A percentile compares a stretch with the other conserved stretches of the same genome.
phyloP scores from a whole-genome alignment of 306 rosid species.

The Cicer cuneatum region DNA sequence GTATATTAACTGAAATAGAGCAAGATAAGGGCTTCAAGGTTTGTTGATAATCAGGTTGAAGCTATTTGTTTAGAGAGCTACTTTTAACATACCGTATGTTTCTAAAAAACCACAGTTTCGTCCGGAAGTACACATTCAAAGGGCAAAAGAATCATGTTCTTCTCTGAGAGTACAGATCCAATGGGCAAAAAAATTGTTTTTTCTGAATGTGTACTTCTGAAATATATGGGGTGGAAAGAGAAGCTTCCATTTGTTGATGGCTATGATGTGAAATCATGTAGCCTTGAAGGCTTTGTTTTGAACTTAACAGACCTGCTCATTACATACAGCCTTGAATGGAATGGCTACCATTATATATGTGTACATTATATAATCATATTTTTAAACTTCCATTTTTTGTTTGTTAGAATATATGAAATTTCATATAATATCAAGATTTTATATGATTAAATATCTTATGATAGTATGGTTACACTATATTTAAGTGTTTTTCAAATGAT shows the following conservation, averaged over 20 bases:
- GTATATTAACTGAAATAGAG: slow-evolving; percentile 25
- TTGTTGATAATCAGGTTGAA: slow-evolving; percentile 16
- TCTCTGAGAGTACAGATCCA: too few relatives aligned
- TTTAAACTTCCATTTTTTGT: background rate
- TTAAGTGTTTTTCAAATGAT: too few relatives aligned
- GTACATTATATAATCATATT: background rate
- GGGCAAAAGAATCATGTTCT: too few relatives aligned
- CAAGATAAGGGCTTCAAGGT: slow-evolving; percentile 33
- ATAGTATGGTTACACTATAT: too few relatives aligned
- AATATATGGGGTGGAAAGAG: too few relatives aligned
- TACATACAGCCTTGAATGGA: slow-evolving; percentile 19
- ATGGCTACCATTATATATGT: slow-evolving; percentile 5
- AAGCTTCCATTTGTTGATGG: slow-evolving; percentile 3
- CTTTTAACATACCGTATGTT: too few relatives aligned
- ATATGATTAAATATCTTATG: too few relatives aligned
- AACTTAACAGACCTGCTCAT: background rate
- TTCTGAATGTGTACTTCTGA: too few relatives aligned
- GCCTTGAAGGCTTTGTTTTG: slow-evolving; percentile 21
- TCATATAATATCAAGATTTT: background rate
- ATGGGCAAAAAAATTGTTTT: too few relatives aligned
- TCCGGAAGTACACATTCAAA: too few relatives aligned
- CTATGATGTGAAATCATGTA: slow-evolving; percentile 23
- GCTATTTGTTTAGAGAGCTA: background rate
- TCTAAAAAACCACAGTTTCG: too few relatives aligned
- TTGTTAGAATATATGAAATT: background rate